Evolutionary conservation across 305 asterid species (phyloP), one percentile per base, ranked within the genome.

Genomic region (Fraxinus latifolia): DNA sequence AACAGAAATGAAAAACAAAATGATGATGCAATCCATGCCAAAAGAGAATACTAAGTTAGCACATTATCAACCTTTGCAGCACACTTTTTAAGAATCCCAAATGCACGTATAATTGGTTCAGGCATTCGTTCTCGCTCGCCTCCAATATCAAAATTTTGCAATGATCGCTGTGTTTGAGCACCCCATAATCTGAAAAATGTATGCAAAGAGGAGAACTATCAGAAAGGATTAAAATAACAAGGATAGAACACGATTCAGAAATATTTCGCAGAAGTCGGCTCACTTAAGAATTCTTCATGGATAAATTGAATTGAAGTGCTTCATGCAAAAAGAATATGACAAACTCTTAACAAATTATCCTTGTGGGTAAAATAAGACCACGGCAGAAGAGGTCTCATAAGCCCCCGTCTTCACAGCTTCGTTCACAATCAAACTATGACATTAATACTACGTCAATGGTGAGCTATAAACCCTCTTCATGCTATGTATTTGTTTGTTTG

Each of bases 51-150:
- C 17, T 67, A 14, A 17, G 77, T 70, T n/a, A 65, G 19, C 14
- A 1, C 60, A 74, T 77, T 53, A 72, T 8, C 44, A 75, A 95
- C 98, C 98, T 96, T 93, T 37, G 99, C 98, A 55, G 97, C 97
- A 77, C 98, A 96, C 78, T 96, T 96, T 89, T 96, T 96, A 74
- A 96, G 97, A 87, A 93, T 84, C 76, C 98, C 99, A 86, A 96
- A 93, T 58, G 97, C 97, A 62, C 95, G 97, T 50, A 96, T 85
- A 80, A 96, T 93, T 68, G 95, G 98, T 81, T 94, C 99, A n/a
- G 99, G 99, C 99, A 96, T 96, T 84, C 98, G 90, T 83, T 96
- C 99, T 55, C 97, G 94, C 36, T 93, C 94, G 36, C 98, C 98
- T 32, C 99, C 99, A 79, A 96, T 96, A 65, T 96, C 99, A 86